Evolutionary conservation across 2,329 filamentous ascomycete genomes (phyloP).

Genomic region (Colletotrichum abscissum): DNA sequence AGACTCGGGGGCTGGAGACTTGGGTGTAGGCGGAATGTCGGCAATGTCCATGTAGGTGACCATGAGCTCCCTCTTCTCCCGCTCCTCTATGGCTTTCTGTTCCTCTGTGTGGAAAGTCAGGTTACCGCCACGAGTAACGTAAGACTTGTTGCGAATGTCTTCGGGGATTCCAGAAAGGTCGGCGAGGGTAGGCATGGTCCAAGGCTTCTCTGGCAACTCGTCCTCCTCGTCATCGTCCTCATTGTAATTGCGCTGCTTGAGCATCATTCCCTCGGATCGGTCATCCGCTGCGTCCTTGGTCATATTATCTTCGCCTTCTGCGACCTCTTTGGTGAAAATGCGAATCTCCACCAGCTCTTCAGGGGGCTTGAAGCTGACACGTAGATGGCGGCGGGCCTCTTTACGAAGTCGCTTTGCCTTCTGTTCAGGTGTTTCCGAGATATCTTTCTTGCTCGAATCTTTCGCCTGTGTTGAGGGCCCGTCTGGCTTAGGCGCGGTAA

Average conservation of each 20-base stretch:
- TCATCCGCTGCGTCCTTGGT: conserved; percentile 79
- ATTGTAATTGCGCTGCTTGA: conserved; percentile 63
- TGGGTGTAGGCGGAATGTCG: conserved; percentile 68
- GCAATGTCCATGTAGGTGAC: conserved; percentile 65
- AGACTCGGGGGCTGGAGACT: conserved; percentile 59
- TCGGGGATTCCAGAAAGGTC: conserved; percentile 61
- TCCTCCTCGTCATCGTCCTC: conserved; percentile 67
- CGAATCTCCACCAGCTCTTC: conserved; percentile 73
- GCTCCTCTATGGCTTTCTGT: conserved; percentile 65
- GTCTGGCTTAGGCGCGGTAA: conserved; percentile 56
- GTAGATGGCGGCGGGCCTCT: conserved; percentile 75
- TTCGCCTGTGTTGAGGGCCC: conserved; percentile 64
- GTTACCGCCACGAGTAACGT: conserved; percentile 64
- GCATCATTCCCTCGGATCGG: conserved; percentile 77
- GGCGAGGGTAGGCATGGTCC: conserved; percentile 59
- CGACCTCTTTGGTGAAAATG: conserved; percentile 77
- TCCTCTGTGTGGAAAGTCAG: conserved; percentile 64
- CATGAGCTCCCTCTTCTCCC: conserved; percentile 71
- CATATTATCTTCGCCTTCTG: conserved; percentile 77
- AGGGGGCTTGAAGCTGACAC: conserved; percentile 78
- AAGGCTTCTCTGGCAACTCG: conserved; percentile 63
- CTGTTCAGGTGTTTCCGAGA: conserved; percentile 75
- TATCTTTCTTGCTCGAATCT: conserved; percentile 49
- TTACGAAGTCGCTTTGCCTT: conserved; percentile 76
- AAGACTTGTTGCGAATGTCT: conserved; percentile 59